Evolutionary conservation across 2,329 filamentous ascomycete genomes (phyloP).

Genomic region (Gnomoniopsis sp.): DNA sequence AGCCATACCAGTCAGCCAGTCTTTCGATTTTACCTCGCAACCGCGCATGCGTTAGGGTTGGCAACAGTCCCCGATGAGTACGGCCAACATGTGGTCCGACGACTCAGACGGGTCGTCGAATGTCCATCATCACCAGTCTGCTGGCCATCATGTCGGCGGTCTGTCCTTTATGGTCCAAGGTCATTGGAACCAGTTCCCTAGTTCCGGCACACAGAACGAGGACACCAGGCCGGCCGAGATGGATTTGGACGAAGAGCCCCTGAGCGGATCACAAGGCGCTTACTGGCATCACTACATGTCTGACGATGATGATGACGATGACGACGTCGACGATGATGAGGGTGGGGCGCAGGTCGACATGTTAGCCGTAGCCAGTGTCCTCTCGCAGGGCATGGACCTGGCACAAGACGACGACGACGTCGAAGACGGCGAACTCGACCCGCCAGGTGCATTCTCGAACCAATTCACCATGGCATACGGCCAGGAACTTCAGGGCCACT

Average conservation of each 20-base stretch:
- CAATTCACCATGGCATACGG: not conserved
- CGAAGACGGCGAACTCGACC: slow-evolving; percentile 16
- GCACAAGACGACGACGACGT: not conserved
- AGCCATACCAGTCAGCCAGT: not conserved
- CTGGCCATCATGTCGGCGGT: not conserved
- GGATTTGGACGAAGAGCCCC: not conserved
- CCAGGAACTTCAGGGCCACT: not conserved
- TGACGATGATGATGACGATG: slow-evolving; percentile 24
- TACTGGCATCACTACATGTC: slow-evolving; percentile 19
- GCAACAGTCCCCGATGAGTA: slow-evolving; percentile 9
- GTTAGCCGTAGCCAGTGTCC: slow-evolving; percentile 18
- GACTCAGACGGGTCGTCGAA: slow-evolving; percentile 13
- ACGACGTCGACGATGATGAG: slow-evolving; percentile 24
- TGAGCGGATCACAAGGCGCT: not conserved
- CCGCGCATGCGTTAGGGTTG: slow-evolving; percentile 14
- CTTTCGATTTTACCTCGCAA: not conserved
- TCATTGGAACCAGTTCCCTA: not conserved
- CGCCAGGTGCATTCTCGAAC: not conserved
- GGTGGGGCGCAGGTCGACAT: slow-evolving; percentile 22
- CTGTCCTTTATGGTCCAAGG: slow-evolving; percentile 2
- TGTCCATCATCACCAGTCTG: not conserved
- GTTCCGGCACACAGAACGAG: not conserved
- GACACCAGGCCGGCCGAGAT: not conserved
- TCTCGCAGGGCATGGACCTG: slow-evolving; percentile 23
- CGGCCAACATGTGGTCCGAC: slow-evolving; percentile 19